A percentile compares a stretch with the other conserved stretches of the same genome.
These are phyloP conservation scores for Leptomonas pyrrhocoris DNA, from an alignment of 208 protist species.

Conservation along the genomic window DNA sequence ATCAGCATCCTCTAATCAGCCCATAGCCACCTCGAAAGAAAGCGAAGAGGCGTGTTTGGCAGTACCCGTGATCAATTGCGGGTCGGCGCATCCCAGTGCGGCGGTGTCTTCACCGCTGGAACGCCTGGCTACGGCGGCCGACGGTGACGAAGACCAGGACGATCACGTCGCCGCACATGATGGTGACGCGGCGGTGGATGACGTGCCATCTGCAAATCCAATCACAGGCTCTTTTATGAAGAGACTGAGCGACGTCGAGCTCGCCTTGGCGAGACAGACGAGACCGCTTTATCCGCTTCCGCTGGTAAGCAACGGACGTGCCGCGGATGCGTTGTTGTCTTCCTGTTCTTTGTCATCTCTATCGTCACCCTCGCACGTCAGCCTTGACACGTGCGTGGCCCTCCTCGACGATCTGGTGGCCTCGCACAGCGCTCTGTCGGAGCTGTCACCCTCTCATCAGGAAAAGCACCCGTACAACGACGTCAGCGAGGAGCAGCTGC, in stretches of 20 bases:
- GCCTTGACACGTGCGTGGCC: slow-evolving; percentile 9
- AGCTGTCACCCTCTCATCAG: not conserved
- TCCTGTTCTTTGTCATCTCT: no score
- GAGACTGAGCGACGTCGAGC: not conserved
- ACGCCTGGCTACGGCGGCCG: not conserved
- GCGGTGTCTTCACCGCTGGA: not conserved
- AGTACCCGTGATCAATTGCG: not conserved
- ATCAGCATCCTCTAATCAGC: no score
- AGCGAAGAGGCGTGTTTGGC: not conserved
- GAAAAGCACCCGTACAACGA: slow-evolving; percentile 1
- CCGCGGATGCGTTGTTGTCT: not conserved
- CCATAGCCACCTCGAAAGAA: no score
- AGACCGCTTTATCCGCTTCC: no score
- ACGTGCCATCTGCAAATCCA: not conserved
- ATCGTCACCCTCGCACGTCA: not conserved
- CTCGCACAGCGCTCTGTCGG: not conserved
- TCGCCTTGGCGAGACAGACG: not conserved
- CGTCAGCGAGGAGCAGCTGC: not conserved
- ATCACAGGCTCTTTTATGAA: not conserved
- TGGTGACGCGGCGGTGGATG: no score
- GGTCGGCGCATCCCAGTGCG: not conserved
- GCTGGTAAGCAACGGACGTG: not conserved
- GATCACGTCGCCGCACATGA: no score
- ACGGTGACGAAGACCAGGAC: no score
- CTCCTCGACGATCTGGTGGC: slow-evolving; percentile 15